Base-by-base conservation (phyloP, 441 rosid species). In the Theobroma grandiflorum region DNA sequence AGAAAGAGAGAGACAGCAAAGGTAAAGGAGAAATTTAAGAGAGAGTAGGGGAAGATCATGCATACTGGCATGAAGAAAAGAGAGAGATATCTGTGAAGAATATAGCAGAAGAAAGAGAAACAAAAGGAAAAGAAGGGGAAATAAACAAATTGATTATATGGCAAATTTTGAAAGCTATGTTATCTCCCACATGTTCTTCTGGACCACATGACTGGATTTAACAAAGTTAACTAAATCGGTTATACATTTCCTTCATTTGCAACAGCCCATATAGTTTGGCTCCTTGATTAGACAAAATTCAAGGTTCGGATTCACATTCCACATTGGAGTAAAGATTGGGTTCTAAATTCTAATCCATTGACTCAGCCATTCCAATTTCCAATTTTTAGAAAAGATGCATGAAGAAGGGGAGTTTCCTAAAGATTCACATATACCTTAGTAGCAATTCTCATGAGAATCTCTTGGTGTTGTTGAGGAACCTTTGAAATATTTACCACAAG, bases 391-490 rank as follows among this genome's bases (percentile, higher is more conserved):
- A 71, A 82, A 8, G 40, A 70, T 38, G 66, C 37, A 62, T 45
- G 16, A 59, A 52, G 72, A 33, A 59, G 49, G 26, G 6, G 49
- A 47, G 47, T 52, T 47, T 4, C 10, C 31, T 35, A 73, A 55
- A n/a, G n/a, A 55, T 73, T 63, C 49, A 74, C 67, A 76, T 79
- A 75, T 71, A 96, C 99, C 98, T 87, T 91, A 33, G 84, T 40
- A 76, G 84, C 92, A 68, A 94, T 91, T 82, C 99, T 92, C 85
- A 92, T 63, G 73, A 93, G 85, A 84, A 90, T 94, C 74, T 94
- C 98, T 77, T 92, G 98, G 80, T 96, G 99, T 79, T 96, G 97
- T 72, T 85, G 87, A 74, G 97, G 91, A 88, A 96, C 88, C 82
- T 90, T 92, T 10, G 93, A 90, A 83, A 94, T 77, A 83, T 88